phyloP scores from a whole-genome alignment of 1,139 yeast species.

The Debaryomyces fabryi region DNA sequence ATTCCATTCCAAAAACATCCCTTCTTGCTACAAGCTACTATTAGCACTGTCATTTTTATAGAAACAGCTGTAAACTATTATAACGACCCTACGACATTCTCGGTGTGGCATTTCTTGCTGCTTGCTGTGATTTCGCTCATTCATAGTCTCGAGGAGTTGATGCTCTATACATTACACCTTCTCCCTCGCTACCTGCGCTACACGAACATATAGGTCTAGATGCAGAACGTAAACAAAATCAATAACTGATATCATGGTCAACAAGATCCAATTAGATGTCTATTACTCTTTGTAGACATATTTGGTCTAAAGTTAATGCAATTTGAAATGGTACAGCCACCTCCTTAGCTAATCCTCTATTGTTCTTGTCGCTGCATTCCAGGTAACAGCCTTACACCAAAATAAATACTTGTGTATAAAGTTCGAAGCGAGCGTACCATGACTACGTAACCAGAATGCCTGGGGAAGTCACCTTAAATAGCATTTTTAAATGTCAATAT shows the following conservation, averaged over 20 bases:
- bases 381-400: constrained; percentile 5
- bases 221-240: not conserved
- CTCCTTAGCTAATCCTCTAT: not conserved
- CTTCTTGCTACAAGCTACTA: no score
- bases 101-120: not conserved
- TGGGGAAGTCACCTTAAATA: not conserved
- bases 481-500: not conserved
- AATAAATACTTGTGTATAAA: not conserved
- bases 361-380: not conserved
- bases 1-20: no score
- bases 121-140: not conserved
- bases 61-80: no score
- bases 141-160: not conserved
- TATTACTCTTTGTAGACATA: not conserved
- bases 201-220: not conserved
- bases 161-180: not conserved
- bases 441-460: constrained; percentile 7
- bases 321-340: constrained; percentile 1
- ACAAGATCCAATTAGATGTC: not conserved
- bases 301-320: no score
- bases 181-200: not conserved
- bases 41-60: no score
- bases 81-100: no score
- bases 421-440: constrained; percentile 1
- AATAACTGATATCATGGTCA: not conserved